A percentile compares a stretch with the other conserved stretches of the same genome.
Evolutionary conservation across 768 basidiomycete genomes (phyloP).

Genomic region (Gelatoporia subvermispora): DNA sequence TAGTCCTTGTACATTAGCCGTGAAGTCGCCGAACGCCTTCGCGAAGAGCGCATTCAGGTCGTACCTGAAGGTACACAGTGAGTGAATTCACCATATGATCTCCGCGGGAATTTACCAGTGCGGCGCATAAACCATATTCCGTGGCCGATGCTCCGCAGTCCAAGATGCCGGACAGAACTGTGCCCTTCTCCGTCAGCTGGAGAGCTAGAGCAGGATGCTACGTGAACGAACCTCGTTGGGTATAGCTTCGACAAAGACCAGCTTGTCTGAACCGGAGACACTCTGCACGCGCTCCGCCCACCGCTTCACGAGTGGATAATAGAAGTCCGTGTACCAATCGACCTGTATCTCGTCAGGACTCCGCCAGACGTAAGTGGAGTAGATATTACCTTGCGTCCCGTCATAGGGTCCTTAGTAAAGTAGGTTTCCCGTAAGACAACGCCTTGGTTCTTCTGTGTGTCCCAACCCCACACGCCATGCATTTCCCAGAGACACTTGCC

Average conservation of each 20-base stretch:
- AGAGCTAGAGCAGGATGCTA: background rate
- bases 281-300: constrained; percentile 62
- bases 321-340: constrained; percentile 85
- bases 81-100: constrained; percentile 20
- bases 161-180: constrained; percentile 80
- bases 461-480: constrained; percentile 94
- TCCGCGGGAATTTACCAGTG: constrained; percentile 51
- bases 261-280: constrained; percentile 41
- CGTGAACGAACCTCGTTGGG: constrained; percentile 76
- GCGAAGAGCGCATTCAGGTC: constrained; percentile 85
- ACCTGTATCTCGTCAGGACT: constrained; percentile 37
- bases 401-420: constrained; percentile 66
- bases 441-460: constrained; percentile 54
- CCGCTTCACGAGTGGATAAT: constrained; percentile 66
- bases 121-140: constrained; percentile 65
- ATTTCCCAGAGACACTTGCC: constrained; percentile 82
- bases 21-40: constrained; percentile 81
- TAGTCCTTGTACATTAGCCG: constrained; percentile 89
- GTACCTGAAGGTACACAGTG: constrained; percentile 53
- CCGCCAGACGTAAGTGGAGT: constrained; percentile 5
- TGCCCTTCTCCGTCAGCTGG: background rate
- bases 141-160: constrained; percentile 58
- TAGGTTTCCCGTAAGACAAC: constrained; percentile 83
- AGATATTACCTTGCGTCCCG: constrained; percentile 58
- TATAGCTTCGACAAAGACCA: constrained; percentile 79